A percentile compares a stretch with the other conserved stretches of the same genome.
phyloP scores from a whole-genome alignment of 345 rosid species.

The Trapa bicornis region DNA sequence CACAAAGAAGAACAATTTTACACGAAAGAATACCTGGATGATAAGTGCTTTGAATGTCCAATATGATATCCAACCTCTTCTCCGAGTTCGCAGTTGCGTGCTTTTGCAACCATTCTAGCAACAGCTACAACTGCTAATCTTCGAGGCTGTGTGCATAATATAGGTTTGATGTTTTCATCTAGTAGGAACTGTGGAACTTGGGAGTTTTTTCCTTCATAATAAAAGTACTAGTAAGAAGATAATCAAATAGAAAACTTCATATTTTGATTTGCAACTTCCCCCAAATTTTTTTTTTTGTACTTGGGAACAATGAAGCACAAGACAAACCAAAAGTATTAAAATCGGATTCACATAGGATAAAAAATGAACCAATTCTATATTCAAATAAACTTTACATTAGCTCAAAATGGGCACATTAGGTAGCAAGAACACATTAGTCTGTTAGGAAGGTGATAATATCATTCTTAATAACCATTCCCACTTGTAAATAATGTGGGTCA shows the following conservation, averaged over 20 bases:
- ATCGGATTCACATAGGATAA: neutral
- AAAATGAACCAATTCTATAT: neutral
- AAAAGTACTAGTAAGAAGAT: slow-evolving; percentile 4
- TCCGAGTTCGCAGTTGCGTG: slow-evolving; percentile 73
- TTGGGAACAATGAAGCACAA: neutral
- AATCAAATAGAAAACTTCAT: neutral
- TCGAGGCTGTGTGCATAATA: slow-evolving; percentile 85
- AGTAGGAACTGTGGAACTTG: slow-evolving; percentile 88
- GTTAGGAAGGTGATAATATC: neutral
- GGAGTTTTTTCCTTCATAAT: slow-evolving; percentile 74
- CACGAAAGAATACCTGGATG: slow-evolving; percentile 31
- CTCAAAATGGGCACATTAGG: neutral
- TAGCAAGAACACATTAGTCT: neutral
- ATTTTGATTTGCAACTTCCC: too few species aligned
- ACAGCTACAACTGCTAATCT: slow-evolving; percentile 95
- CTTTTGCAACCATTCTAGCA: slow-evolving; percentile 82
- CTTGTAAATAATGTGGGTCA: neutral
- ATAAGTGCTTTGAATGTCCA: slow-evolving; percentile 66
- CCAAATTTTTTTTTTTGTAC: too few species aligned
- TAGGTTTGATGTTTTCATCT: slow-evolving; percentile 57
- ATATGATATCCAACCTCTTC: slow-evolving; percentile 89
- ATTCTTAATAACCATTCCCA: neutral
- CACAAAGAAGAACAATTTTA: neutral
- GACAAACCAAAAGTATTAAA: neutral
- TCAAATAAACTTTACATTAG: neutral